Evolutionary conservation across 345 rosid genomes (phyloP).

Genomic region (Euphorbia lathyris): DNA sequence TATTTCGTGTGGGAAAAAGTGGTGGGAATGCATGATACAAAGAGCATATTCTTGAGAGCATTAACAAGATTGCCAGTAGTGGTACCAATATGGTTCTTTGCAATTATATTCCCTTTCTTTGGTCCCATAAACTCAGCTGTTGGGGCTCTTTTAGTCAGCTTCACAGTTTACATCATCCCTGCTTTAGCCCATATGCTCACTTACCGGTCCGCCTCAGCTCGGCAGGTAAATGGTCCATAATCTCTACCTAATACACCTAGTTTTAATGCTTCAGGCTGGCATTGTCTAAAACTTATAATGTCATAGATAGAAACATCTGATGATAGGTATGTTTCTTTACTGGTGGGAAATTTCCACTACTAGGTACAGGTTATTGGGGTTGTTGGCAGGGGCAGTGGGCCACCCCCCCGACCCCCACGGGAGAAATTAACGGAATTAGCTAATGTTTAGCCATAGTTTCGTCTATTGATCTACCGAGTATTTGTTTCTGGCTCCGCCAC

Average conservation of each 20-base stretch:
- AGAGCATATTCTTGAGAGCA: conserved; percentile 68
- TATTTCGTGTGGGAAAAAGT: conserved; percentile 94
- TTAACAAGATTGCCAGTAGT: conserved; percentile 69
- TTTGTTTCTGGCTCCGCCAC: no score
- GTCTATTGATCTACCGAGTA: no score
- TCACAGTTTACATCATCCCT: conserved; percentile 88
- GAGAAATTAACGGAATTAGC: no score
- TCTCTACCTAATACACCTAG: conserved; percentile 8
- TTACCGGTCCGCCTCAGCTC: conserved; percentile 59
- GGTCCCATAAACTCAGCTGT: conserved; percentile 92
- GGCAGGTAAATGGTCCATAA: conserved; percentile 44
- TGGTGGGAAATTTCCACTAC: not conserved
- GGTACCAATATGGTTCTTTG: conserved; percentile 81
- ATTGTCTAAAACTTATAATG: not conserved
- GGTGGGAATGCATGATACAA: conserved; percentile 72
- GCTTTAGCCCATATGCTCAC: conserved; percentile 78
- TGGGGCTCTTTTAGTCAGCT: conserved; percentile 78
- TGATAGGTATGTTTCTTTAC: not conserved
- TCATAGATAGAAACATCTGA: not conserved
- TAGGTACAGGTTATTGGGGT: no score
- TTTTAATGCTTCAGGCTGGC: conserved; percentile 6
- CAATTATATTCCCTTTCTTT: conserved; percentile 81
- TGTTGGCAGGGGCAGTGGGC: no score
- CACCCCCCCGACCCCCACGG: no score
- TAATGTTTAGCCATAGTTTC: no score